Evolutionary conservation across 495 filamentous ascomycete species (phyloP), one percentile per base, ranked within the genome.

Genomic region (Melanomma pulvis-pyrius): DNA sequence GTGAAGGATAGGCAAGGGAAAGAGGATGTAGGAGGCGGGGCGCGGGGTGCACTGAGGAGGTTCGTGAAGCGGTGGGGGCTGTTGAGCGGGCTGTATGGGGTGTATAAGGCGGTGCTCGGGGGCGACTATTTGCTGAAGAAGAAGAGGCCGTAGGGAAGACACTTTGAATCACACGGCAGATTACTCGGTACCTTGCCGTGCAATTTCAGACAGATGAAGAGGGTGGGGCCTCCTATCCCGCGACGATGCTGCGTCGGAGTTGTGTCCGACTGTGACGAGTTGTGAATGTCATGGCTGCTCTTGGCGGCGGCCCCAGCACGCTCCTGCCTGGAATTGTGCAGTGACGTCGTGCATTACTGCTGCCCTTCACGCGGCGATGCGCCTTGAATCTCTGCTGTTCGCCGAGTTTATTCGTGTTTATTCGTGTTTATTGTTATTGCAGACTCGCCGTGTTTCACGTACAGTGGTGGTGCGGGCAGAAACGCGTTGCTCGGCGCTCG

Each of bases 1-100:
- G 83, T 86, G 1, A 76, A 30, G 39, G 55, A 65, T n/a, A 21
- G 34, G 19, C 22, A 26, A 32, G 17, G 19, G 13, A 41, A 9
- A 1, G 48, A 34, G 28, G 29, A 58, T 1, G 12, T 44, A 7
- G 36, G 53, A 13, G 3, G 2, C 29, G 48, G 54, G 47, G 29
- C 17, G 26, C 36, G 53, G 49, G 63, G 44, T 3, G 11, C 9
- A 6, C 11, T 50, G 54, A 59, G 57, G 46, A 39, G 63, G 13
- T 2, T 53, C n/a, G 21, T 66, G 13, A n/a, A 17, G 29, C 4
- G 53, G 26, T 48, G n/a, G 19, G 49, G 22, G 2, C 24, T 65
- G 30, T 28, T 53, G 19, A 65, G 63, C 12, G 63, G 63, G n/a
- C 52, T 65, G 4, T 65, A 65, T 53, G 63, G 63, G 26, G 51